A percentile compares a stretch with the other conserved stretches of the same genome.
These are phyloP conservation scores for Pseudopyricularia cyperi DNA, from an alignment of 2,329 filamentous ascomycete genomes.

Conservation along the genomic window DNA sequence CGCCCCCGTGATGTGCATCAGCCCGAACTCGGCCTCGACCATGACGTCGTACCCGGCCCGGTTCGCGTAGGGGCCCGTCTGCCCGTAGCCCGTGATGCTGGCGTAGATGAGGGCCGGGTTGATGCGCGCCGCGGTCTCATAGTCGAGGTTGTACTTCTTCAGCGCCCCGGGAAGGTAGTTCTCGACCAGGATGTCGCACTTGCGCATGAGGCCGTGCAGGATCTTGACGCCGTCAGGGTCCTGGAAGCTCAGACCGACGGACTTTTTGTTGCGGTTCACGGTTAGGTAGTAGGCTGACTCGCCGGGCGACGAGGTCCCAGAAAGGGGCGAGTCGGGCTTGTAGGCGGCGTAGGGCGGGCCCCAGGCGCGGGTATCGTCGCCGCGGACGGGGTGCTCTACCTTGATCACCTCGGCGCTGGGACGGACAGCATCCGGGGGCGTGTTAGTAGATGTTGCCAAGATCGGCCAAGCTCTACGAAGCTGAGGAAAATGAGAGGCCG, in stretches of 20 bases:
- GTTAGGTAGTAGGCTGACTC: constrained; percentile 92
- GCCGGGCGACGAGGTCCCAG: constrained; percentile 49
- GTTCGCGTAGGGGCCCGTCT: constrained; percentile 79
- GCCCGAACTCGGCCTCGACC: constrained; percentile 94
- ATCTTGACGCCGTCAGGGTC: constrained; percentile 73
- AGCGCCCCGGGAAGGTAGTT: constrained; percentile 89
- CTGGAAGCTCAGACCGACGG: constrained; percentile 81
- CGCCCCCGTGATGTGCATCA: constrained; percentile 96
- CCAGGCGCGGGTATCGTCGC: constrained; percentile 93
- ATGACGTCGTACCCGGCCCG: constrained; percentile 97
- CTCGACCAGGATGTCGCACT: constrained; percentile 88
- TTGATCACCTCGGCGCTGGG: constrained; percentile 89
- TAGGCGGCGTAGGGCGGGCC: constrained; percentile 87
- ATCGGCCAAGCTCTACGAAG: too few species aligned
- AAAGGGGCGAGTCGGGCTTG: constrained; percentile 38
- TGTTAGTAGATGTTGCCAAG: background rate
- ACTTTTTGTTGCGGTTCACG: constrained; percentile 95
- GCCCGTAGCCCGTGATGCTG: constrained; percentile 93
- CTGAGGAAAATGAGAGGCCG: background rate
- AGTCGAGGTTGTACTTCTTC: constrained; percentile 87
- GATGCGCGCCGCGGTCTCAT: constrained; percentile 62
- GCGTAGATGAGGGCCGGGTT: constrained; percentile 87
- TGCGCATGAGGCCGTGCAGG: constrained; percentile 68
- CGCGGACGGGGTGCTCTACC: constrained; percentile 81
- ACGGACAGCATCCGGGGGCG: background rate